phyloP scores from a whole-genome alignment of 1,139 yeast species.

The Sugiyamaella paludigena region DNA sequence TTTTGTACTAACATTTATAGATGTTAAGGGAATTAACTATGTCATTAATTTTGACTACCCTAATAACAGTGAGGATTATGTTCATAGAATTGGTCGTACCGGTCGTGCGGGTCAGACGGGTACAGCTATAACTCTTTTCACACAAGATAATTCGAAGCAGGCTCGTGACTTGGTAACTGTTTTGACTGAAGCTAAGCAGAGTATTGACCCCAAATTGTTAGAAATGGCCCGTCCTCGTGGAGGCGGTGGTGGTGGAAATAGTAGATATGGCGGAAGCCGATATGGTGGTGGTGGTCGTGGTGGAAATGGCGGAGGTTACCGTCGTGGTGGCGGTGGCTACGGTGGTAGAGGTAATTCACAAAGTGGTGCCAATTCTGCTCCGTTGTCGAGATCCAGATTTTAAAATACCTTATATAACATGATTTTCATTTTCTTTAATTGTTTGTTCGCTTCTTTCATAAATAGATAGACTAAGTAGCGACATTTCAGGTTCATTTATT shows the following conservation, averaged over 20 bases:
- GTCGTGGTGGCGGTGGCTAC: constrained; percentile 23
- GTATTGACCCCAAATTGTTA: constrained; percentile 54
- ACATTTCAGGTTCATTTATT: background rate
- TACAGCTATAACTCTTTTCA: constrained; percentile 93
- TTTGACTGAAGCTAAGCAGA: constrained; percentile 93
- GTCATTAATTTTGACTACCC: constrained; percentile 98
- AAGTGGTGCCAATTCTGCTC: constrained; percentile 33
- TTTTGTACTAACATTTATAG: constrained; percentile 43
- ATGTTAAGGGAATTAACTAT: constrained; percentile 93
- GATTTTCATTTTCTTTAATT: background rate
- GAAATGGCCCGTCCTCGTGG: constrained; percentile 51
- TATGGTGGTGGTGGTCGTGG: constrained; percentile 44
- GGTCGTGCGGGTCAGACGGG: constrained; percentile 98
- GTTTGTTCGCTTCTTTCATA: background rate
- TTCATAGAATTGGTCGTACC: constrained; percentile 94
- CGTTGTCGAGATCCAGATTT: constrained; percentile 28
- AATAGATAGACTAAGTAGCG: background rate
- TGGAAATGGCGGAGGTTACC: constrained; percentile 25
- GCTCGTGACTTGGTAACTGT: constrained; percentile 90
- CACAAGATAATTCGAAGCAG: constrained; percentile 79
- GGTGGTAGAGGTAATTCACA: constrained; percentile 17
- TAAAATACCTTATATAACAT: constrained; percentile 12
- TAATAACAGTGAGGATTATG: constrained; percentile 96
- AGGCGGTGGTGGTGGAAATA: constrained; percentile 43
- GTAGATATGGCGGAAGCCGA: constrained; percentile 45